Evolutionary conservation across 225 moss, liverwort and hornwort genomes (phyloP), one percentile per base, ranked within the genome.

Genomic region (Sphagnum contortum): DNA sequence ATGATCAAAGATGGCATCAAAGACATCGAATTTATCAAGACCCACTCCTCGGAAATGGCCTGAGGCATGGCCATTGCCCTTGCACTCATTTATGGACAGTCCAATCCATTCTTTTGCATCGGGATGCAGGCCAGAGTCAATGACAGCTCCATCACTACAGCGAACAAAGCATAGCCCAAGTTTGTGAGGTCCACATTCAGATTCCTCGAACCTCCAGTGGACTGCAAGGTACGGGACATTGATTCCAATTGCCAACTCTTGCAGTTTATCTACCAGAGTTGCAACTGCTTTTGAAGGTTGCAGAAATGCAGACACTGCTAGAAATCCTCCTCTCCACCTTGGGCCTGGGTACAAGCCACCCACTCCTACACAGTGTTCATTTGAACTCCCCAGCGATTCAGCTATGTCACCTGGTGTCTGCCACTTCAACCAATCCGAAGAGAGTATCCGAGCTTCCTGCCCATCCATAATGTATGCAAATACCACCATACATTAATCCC

Each of bases 151-250:
- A 45, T 94, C 87, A 50, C 67, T 14, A 49, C 94, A 94, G 55
- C 94, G 87, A 3, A 82, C 80, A 46, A 94, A 91, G 73, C 94
- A 94, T 55, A 89, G 86, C 5, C 94, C 94, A 3, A 87, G 59
- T 2, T 70, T 70, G 4, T 69, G 86, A 0, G 80, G 81, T 58
- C 71, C 65, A 64, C 94, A 94, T 53, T 79, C 80, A 0, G 91
- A 82, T 68, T 94, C 94, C 73, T 94, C 94, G 53, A 89, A 94
- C 68, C 94, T 80, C 94, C 94, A 94, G 59, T 94, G 94, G 0
- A 94, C 94, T 94, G 70, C 76, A 59, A 94, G 49, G 55, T 71
- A 91, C 4, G 57, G 66, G 52, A 76, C 75, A 48, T 61, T 72
- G 47, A 55, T 9, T 64, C 87, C 87, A 8, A 94, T 57, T 44